These are phyloP conservation scores for Naumovozyma dairenensis DNA, from an alignment of 805 yeast genomes.

Conservation along the genomic window DNA sequence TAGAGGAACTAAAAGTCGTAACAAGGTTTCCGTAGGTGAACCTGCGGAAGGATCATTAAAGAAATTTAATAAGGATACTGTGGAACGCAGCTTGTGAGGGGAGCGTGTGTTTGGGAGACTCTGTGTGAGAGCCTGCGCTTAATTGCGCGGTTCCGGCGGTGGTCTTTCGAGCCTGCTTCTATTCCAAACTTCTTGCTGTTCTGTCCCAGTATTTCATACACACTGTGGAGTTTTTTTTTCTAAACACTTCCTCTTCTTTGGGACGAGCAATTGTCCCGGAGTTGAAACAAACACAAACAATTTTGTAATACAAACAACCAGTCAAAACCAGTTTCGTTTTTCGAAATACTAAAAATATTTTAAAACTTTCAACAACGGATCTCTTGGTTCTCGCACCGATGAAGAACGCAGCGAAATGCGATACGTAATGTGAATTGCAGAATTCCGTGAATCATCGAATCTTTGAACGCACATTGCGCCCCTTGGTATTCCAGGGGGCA, in stretches of 20 bases:
- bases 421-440: conserved; percentile 32
- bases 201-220: conserved; percentile 5
- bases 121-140: conserved; percentile 19
- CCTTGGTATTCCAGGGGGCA: conserved; percentile 32
- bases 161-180: conserved; percentile 6
- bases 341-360: conserved; percentile 20
- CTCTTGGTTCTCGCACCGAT: conserved; percentile 38
- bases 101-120: background rate
- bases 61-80: conserved; percentile 13
- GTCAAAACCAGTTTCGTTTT: conserved; percentile 13
- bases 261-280: conserved; percentile 9
- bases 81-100: conserved; percentile 4
- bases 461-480: conserved; percentile 41
- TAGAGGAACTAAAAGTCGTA: conserved; percentile 38
- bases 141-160: conserved; percentile 21
- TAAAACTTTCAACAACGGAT: conserved; percentile 35
- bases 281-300: conserved; percentile 16
- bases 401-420: conserved; percentile 40
- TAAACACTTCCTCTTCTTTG: conserved; percentile 9
- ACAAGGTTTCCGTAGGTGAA: conserved; percentile 37
- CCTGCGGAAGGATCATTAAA: conserved; percentile 33
- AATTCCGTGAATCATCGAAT: conserved; percentile 36
- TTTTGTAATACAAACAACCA: conserved; percentile 7
- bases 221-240: conserved; percentile 16
- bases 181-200: background rate